These are phyloP conservation scores for Cryphonectria japonica DNA, from an alignment of 2,329 filamentous ascomycete genomes.

Conservation along the genomic window DNA sequence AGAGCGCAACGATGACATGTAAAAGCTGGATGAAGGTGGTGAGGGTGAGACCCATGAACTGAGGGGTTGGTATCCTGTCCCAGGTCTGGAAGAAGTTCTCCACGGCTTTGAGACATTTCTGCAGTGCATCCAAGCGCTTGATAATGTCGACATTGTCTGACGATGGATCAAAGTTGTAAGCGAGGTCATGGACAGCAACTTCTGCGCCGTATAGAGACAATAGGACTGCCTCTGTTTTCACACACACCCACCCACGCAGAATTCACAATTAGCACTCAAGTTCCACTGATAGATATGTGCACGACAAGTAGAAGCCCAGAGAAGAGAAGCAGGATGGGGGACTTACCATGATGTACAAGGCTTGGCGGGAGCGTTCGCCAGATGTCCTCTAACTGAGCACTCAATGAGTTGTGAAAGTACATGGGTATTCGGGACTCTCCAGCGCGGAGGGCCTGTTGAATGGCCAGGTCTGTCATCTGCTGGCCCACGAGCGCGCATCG, in stretches of 20 bases:
- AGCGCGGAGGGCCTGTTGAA: slow-evolving; percentile 21
- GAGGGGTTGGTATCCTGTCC: slow-evolving; percentile 36
- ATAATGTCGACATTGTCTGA: slow-evolving; percentile 11
- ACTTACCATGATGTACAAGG: slow-evolving; percentile 32
- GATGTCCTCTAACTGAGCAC: slow-evolving; percentile 34
- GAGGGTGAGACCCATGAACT: slow-evolving; percentile 41
- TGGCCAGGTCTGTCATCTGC: slow-evolving; percentile 31
- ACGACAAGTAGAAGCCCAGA: background rate
- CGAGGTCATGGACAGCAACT: slow-evolving; percentile 43
- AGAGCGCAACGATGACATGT: slow-evolving; percentile 40
- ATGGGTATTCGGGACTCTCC: slow-evolving; percentile 30
- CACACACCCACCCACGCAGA: too few species aligned
- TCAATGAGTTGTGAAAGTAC: slow-evolving; percentile 35
- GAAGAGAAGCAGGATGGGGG: too few species aligned
- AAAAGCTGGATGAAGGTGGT: slow-evolving; percentile 40
- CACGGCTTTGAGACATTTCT: slow-evolving; percentile 36
- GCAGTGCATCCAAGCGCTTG: slow-evolving; percentile 34
- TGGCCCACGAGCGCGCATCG: slow-evolving; percentile 47
- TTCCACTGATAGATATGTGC: background rate
- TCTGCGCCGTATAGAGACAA: slow-evolving; percentile 43
- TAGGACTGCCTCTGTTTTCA: slow-evolving; percentile 39
- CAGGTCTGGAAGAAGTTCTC: slow-evolving; percentile 41
- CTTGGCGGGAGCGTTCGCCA: slow-evolving; percentile 33
- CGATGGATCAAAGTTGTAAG: slow-evolving; percentile 31
- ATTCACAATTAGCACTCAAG: background rate